A percentile compares a stretch with the other conserved stretches of the same genome.
These are phyloP conservation scores for Melampsora americana DNA, from an alignment of 1,284 basidiomycete genomes.

Conservation along the genomic window DNA sequence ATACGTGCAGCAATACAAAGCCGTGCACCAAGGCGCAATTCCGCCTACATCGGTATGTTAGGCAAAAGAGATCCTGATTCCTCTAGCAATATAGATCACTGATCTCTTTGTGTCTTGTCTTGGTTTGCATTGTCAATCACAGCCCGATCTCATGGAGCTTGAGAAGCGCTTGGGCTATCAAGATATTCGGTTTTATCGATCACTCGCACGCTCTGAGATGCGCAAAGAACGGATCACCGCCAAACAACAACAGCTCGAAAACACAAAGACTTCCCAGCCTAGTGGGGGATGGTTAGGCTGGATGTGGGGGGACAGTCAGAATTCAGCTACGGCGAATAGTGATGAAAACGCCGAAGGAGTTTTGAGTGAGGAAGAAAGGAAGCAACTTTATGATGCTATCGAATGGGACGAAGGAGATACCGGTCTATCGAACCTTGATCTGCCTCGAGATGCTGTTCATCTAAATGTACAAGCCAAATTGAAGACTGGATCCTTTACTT, in stretches of 20 bases:
- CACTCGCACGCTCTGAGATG: slow-evolving; percentile 83
- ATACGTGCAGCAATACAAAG: slow-evolving; percentile 84
- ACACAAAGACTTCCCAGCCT: slow-evolving; percentile 53
- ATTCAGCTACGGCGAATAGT: slow-evolving; percentile 51
- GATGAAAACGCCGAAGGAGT: slow-evolving; percentile 60
- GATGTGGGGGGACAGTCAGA: slow-evolving; percentile 66
- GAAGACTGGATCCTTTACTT: slow-evolving; percentile 78
- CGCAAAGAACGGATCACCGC: slow-evolving; percentile 72
- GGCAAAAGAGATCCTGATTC: neutral
- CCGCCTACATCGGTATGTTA: slow-evolving; percentile 1
- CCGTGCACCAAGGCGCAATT: slow-evolving; percentile 14
- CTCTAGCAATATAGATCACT: neutral
- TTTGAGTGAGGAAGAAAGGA: slow-evolving; percentile 87
- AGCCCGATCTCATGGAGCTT: slow-evolving; percentile 63
- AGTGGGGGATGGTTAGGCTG: slow-evolving; percentile 70
- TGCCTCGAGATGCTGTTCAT: slow-evolving; percentile 78
- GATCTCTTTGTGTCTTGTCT: neutral
- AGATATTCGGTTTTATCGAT: slow-evolving; percentile 96
- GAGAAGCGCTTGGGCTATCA: slow-evolving; percentile 86
- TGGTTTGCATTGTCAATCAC: neutral
- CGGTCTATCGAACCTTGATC: slow-evolving; percentile 63
- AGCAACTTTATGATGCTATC: slow-evolving; percentile 86
- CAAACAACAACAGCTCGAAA: slow-evolving; percentile 56
- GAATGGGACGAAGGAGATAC: slow-evolving; percentile 80
- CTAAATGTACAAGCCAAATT: slow-evolving; percentile 73